These are phyloP conservation scores for Chlorencoelia australis DNA, from an alignment of 2,329 filamentous ascomycete genomes.

Conservation along the genomic window DNA sequence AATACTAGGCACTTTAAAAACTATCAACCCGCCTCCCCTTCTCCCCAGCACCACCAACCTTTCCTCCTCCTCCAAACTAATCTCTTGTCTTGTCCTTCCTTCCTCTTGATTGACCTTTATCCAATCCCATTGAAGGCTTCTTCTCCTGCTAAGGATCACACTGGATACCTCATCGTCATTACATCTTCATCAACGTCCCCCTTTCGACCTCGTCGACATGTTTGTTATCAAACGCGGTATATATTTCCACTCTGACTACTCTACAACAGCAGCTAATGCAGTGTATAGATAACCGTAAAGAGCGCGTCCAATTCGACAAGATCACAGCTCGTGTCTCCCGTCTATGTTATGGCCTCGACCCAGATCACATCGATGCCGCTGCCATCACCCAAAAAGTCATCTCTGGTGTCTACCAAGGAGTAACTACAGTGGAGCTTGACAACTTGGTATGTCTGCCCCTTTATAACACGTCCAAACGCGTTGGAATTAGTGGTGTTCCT, in stretches of 20 bases:
- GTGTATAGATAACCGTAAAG: constrained; percentile 84
- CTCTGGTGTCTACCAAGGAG: constrained; percentile 96
- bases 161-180: background rate
- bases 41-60: too few species aligned
- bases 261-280: too few species aligned
- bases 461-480: constrained; percentile 19
- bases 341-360: constrained; percentile 93
- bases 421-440: constrained; percentile 91
- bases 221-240: constrained; percentile 30
- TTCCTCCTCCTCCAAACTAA: too few species aligned
- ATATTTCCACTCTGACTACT: constrained; percentile 9
- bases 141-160: too few species aligned
- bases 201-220: constrained; percentile 22
- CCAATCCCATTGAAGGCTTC: too few species aligned
- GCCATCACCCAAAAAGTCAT: constrained; percentile 99
- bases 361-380: constrained; percentile 91
- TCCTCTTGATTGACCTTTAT: too few species aligned
- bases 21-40: too few species aligned
- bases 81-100: too few species aligned
- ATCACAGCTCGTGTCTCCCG: constrained; percentile 97
- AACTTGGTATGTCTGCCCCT: constrained; percentile 66
- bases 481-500: constrained; percentile 3
- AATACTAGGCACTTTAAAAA: too few species aligned
- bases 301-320: constrained; percentile 99
- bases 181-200: too few species aligned